Evolutionary conservation across 2,329 filamentous ascomycete genomes (phyloP).

Genomic region (Byssoonygena ceratinophila): DNA sequence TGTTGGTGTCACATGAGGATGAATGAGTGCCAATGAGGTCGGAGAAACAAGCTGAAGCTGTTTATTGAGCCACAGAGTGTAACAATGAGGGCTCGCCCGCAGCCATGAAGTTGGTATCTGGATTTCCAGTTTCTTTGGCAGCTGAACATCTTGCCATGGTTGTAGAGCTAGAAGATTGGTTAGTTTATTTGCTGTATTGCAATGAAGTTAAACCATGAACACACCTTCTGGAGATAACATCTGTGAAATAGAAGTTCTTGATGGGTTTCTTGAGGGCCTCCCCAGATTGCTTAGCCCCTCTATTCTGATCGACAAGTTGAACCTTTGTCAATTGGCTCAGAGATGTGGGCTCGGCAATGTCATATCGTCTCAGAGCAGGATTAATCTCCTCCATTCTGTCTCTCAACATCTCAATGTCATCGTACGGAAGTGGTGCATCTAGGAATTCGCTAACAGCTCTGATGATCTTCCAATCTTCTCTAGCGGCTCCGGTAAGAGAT

Average conservation of each 20-base stretch:
- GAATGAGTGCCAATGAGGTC: constrained; percentile 14
- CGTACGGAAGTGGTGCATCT: constrained; percentile 75
- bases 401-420: constrained; percentile 77
- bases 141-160: constrained; percentile 98
- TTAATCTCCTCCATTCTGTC: constrained; percentile 95
- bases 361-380: constrained; percentile 78
- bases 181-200: constrained; percentile 12
- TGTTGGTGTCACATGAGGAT: constrained; percentile 15
- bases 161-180: constrained; percentile 55
- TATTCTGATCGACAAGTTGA: constrained; percentile 93
- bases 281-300: constrained; percentile 64
- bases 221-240: constrained; percentile 90
- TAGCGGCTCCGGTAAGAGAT: constrained; percentile 73
- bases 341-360: constrained; percentile 74
- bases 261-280: constrained; percentile 71
- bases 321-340: constrained; percentile 73
- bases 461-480: constrained; percentile 98
- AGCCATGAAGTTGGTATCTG: constrained; percentile 69
- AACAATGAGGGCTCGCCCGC: constrained; percentile 42
- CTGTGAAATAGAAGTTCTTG: constrained; percentile 97
- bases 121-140: constrained; percentile 72
- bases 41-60: constrained; percentile 4
- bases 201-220: constrained; percentile 25
- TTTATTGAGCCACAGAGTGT: constrained; percentile 11
- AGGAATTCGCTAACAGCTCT: constrained; percentile 88